A percentile compares a stretch with the other conserved stretches of the same genome.
These are phyloP conservation scores for Hypoxylon trugodes DNA, from an alignment of 495 filamentous ascomycete genomes.

Conservation along the genomic window DNA sequence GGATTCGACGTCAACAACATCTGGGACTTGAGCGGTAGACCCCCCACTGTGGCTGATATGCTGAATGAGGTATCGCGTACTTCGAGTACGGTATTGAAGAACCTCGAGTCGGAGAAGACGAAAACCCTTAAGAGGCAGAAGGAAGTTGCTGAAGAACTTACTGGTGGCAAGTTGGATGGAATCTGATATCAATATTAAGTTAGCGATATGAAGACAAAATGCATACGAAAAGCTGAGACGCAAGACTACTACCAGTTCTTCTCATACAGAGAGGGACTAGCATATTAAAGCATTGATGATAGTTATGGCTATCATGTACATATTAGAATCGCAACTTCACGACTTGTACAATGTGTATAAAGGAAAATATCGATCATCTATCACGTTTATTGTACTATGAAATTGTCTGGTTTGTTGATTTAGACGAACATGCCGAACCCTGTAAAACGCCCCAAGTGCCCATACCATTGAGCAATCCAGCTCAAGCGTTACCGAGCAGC, in stretches of 20 bases:
- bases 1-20: slow-evolving; percentile 46
- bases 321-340: slow-evolving; percentile 5
- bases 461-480: slow-evolving; percentile 24
- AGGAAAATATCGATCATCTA: slow-evolving; percentile 27
- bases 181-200: not conserved
- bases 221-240: not conserved
- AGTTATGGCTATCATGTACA: not conserved
- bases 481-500: slow-evolving; percentile 25
- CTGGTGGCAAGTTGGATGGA: slow-evolving; percentile 55
- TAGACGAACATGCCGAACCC: slow-evolving; percentile 19
- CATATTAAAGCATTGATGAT: not conserved
- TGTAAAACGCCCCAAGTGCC: slow-evolving; percentile 34
- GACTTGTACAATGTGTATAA: slow-evolving; percentile 46
- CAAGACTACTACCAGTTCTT: not conserved
- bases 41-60: slow-evolving; percentile 45
- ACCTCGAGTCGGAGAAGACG: slow-evolving; percentile 24
- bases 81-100: slow-evolving; percentile 25
- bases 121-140: slow-evolving; percentile 51
- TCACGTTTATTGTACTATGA: slow-evolving; percentile 30
- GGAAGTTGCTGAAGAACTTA: slow-evolving; percentile 57
- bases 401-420: slow-evolving; percentile 7
- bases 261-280: not conserved
- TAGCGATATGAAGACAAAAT: not conserved
- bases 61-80: slow-evolving; percentile 33
- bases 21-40: slow-evolving; percentile 48